A percentile compares a stretch with the other conserved stretches of the same genome.
These are phyloP conservation scores for Ajuga chamaepitys DNA, from an alignment of 257 asterid species.

Conservation along the genomic window DNA sequence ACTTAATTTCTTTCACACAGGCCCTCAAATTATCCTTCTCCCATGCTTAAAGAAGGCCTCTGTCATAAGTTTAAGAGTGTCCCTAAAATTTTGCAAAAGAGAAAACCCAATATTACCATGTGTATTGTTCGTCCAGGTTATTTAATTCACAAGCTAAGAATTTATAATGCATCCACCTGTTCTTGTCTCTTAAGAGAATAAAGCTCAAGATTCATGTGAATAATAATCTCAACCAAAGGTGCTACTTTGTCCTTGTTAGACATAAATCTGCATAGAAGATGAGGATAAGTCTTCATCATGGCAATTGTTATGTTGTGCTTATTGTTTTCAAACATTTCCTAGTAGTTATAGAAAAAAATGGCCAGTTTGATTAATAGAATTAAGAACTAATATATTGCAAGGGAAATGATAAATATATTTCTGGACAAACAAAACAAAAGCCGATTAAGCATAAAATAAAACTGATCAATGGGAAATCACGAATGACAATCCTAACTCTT, in stretches of 20 bases:
- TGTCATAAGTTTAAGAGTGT: conserved; percentile 56
- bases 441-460: too few species aligned
- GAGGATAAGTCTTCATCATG: conserved; percentile 87
- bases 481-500: too few species aligned
- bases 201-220: too few species aligned
- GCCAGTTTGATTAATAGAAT: conserved; percentile 5
- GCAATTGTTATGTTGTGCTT: conserved; percentile 66
- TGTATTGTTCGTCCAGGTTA: too few species aligned
- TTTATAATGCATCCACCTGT: too few species aligned
- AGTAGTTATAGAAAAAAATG: conserved; percentile 20
- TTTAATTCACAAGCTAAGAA: too few species aligned
- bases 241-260: conserved; percentile 80
- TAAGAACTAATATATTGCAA: too few species aligned
- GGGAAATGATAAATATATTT: too few species aligned
- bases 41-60: conserved; percentile 82
- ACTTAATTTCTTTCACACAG: conserved; percentile 74
- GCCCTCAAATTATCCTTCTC: conserved; percentile 84
- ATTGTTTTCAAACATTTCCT: conserved; percentile 67
- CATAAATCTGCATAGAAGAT: conserved; percentile 75
- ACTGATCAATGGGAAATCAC: too few species aligned
- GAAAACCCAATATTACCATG: too few species aligned
- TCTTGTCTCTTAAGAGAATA: too few species aligned
- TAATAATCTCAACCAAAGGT: conserved; percentile 72
- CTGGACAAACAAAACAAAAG: too few species aligned
- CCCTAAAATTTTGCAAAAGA: conserved; percentile 63